These are phyloP conservation scores for Piper longum DNA, from an alignment of 164 flowering plant species.

Conservation along the genomic window DNA sequence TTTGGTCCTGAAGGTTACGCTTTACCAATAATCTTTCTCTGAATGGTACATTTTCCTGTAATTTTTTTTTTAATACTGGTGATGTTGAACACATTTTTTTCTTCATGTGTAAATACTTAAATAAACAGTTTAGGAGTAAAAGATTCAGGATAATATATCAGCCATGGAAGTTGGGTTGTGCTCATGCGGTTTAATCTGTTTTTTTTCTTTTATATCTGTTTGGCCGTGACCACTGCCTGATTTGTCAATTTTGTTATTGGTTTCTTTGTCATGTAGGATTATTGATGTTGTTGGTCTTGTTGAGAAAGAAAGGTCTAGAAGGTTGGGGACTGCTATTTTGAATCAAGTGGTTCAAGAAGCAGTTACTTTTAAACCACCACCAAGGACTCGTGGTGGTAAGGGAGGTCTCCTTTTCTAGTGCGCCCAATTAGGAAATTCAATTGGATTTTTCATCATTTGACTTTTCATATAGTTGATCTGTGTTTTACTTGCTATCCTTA, in stretches of 20 bases:
- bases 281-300: constrained; percentile 67
- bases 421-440: constrained; percentile 45
- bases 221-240: neutral
- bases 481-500: too few relatives aligned
- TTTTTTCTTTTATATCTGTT: neutral
- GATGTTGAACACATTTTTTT: too few relatives aligned
- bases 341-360: constrained; percentile 93
- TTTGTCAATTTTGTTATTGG: neutral
- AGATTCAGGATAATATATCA: neutral
- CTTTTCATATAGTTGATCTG: too few relatives aligned
- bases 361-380: constrained; percentile 85
- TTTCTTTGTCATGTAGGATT: constrained; percentile 31
- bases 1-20: neutral
- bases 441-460: too few relatives aligned
- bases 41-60: too few relatives aligned
- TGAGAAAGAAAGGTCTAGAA: constrained; percentile 87
- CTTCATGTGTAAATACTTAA: too few relatives aligned
- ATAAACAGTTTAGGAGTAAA: neutral
- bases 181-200: neutral
- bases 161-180: neutral
- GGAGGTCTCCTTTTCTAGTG: constrained; percentile 88
- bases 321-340: constrained; percentile 68
- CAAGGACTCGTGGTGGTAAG: constrained; percentile 82
- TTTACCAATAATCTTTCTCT: too few relatives aligned
- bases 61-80: too few relatives aligned